Conservation (phyloP, 1,284 basidiomycete species). For the Sporisorium graminicola region DNA sequence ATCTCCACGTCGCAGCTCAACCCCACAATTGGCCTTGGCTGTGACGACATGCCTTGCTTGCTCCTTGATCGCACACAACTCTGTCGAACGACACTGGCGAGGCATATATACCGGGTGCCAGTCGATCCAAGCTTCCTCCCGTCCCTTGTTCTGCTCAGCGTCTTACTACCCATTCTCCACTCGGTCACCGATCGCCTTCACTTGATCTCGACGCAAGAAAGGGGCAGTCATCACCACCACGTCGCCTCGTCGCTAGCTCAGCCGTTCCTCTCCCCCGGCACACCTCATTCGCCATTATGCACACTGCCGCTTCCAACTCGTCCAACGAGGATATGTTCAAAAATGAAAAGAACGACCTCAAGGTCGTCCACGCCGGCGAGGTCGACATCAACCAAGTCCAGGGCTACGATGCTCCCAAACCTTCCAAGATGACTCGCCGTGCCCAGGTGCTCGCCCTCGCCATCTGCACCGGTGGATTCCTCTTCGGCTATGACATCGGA, state of each 20-base stretch:
- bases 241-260: no score
- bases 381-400: conserved; percentile 29
- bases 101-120: neutral
- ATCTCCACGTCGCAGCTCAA: conserved; percentile 3
- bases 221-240: neutral
- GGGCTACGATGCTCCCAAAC: conserved; percentile 48
- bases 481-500: conserved; percentile 58
- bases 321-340: conserved; percentile 47
- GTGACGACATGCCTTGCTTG: no score
- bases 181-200: neutral
- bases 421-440: conserved; percentile 48
- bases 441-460: conserved; percentile 45
- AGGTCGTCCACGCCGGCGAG: conserved; percentile 36
- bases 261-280: neutral
- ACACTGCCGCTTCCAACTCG: conserved; percentile 27
- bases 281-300: conserved; percentile 11
- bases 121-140: neutral
- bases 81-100: neutral
- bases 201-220: neutral
- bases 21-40: neutral
- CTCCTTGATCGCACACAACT: neutral
- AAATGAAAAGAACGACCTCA: conserved; percentile 44
- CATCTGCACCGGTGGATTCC: conserved; percentile 55
- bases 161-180: neutral
- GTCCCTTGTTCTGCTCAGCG: neutral